Base-by-base conservation (phyloP, 306 rosid species). In the Nissolia schottii region DNA sequence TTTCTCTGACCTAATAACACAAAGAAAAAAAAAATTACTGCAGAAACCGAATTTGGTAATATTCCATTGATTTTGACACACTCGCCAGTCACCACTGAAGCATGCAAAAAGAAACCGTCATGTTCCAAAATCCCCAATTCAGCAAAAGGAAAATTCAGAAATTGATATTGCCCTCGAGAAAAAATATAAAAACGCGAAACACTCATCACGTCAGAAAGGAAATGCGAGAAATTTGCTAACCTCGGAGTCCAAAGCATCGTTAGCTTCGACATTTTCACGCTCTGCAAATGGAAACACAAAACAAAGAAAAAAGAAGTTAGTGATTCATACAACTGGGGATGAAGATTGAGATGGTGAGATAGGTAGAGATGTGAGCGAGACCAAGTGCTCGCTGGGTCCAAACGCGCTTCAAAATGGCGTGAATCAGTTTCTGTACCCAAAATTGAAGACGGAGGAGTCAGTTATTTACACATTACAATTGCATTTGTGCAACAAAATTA, bases 361-460 rank as follows among this genome's bases (percentile, higher is more conserved):
- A 57, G 64, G n/a, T n/a, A 35, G 18, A 34, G 46, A 51, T 32
- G 32, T 14, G 3, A 28, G 65, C 9, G 40, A 93, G 49, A 93
- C 98, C 96, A 25, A 85, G 80, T 35, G 89, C 85, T 84, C 86
- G 84, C 76, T 76, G 71, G 73, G 77, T 78, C 95, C 91, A 94
- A 32, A 89, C 79, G 72, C 76, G 87, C 94, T 89, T 93, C 88
- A 94, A 81, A 80, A 94, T 80, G 66, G 87, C 84, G 71, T 79
- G 83, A 49, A 94, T 84, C 56, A 91, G 77, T 76, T 83, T 93
- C 98, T 94, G 80, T 2, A 11, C 6, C 49, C 20, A 48, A 56
- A 25, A n/a, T 48, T 32, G 13, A 7, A 70, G 0, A 25, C 2
- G 48, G 25, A 49, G 50, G 48, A 58, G 46, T 71, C 13, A 76